Evolutionary conservation across 192 early-diverging fungal species (phyloP), one percentile per base, ranked within the genome.

Genomic region (Coemansia sp.): DNA sequence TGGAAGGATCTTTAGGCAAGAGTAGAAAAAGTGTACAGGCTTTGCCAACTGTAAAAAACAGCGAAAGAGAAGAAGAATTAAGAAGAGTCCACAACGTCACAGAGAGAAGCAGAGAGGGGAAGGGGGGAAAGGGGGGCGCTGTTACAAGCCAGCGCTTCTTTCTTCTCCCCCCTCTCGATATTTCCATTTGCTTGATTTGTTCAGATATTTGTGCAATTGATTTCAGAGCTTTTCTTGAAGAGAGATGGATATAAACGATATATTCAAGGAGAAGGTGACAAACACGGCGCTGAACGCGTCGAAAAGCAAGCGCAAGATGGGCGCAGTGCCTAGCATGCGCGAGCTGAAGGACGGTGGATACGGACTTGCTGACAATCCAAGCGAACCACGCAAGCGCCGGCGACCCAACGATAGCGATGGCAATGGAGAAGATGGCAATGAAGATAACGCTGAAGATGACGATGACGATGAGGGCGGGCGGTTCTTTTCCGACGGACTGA

Each of bases 401-500:
- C 64, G 61, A 22, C 19, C 50, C 5, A 41, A 47, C 45, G 52
- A 50, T 19, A 15, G 5, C 3, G 50, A 25, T 17, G 17, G 38
- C 38, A 3, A 48, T 5, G 25, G 7, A 6, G 22, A 48, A 19
- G 30, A 62, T 15, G 47, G 28, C 37, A 40, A 20, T 17, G 41
- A 55, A 0, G 68, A 29, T 15, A 28, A 61, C 22, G 84, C 81
- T 11, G 86, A 86, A 30, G 91, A 93, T 54, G 87, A 88, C 34
- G 34, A 36, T 11, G 34, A 36, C 34, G 34, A 36, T 30, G 90
- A 90, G 45, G 89, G 84, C 20, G 89, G 87, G 19, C 86, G 92
- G 2, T 91, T 95, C 56, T 90, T 88, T 82, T 89, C 89, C 3
- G 91, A 91, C 72, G 94, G 93, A 14, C 83, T 96, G 50, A 88